Evolutionary conservation across 2,329 filamentous ascomycete genomes (phyloP).

Genomic region (Westerdykella sp.): DNA sequence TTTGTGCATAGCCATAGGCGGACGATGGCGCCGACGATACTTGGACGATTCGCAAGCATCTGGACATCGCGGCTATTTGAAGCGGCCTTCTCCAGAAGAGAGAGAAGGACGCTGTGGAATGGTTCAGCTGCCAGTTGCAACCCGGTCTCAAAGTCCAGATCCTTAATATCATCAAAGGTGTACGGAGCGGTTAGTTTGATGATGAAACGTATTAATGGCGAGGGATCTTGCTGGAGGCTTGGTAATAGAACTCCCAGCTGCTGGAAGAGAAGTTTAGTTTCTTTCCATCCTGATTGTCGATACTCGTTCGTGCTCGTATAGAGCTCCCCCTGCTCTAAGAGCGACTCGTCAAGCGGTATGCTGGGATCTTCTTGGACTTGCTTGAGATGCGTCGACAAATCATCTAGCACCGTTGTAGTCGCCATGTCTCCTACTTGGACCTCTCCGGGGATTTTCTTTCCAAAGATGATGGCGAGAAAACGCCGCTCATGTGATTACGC

Average conservation of each 20-base stretch:
- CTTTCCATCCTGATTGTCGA: conserved; percentile 18
- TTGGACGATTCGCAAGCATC: conserved; percentile 51
- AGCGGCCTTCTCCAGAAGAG: conserved; percentile 52
- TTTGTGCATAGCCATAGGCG: conserved; percentile 53
- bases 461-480: conserved; percentile 5
- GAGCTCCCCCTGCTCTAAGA: conserved; percentile 48
- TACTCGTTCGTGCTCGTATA: conserved; percentile 33
- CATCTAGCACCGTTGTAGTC: conserved; percentile 15
- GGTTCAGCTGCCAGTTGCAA: conserved; percentile 44
- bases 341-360: conserved; percentile 41
- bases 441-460: not conserved
- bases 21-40: conserved; percentile 50
- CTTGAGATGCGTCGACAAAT: conserved; percentile 41
- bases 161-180: conserved; percentile 38
- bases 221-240: conserved; percentile 52
- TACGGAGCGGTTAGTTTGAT: conserved; percentile 44
- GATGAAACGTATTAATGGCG: conserved; percentile 49
- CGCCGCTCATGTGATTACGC: conserved; percentile 26
- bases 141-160: conserved; percentile 51
- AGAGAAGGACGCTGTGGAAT: conserved; percentile 52
- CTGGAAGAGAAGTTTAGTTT: conserved; percentile 33
- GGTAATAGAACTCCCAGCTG: conserved; percentile 49
- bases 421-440: conserved; percentile 6
- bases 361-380: conserved; percentile 41
- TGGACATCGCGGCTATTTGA: conserved; percentile 49